phyloP scores from a whole-genome alignment of 352 stramenopile genomes.

The Phytophthora ohioensis region DNA sequence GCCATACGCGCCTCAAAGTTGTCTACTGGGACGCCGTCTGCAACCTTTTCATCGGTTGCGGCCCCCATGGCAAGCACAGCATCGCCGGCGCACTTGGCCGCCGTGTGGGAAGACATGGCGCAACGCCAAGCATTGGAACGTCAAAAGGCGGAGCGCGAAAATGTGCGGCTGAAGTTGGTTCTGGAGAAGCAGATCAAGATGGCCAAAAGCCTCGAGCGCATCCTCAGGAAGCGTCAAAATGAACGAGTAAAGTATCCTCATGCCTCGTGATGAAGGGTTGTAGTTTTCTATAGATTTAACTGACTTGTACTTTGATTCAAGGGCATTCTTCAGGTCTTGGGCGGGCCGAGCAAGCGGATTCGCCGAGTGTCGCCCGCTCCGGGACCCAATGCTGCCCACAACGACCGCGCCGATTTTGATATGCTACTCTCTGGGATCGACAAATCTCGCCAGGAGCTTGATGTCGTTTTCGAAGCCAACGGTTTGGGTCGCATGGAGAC shows the following conservation, averaged over 20 bases:
- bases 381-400: slow-evolving; percentile 20
- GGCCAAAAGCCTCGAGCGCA: slow-evolving; percentile 49
- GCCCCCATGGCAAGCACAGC: slow-evolving; percentile 22
- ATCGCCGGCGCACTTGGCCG: slow-evolving; percentile 30
- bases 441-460: slow-evolving; percentile 39
- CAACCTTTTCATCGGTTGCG: slow-evolving; percentile 40
- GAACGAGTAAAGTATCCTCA: slow-evolving; percentile 42
- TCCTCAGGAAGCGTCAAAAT: slow-evolving; percentile 47
- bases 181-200: slow-evolving; percentile 64
- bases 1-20: slow-evolving; percentile 19
- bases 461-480: slow-evolving; percentile 49
- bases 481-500: slow-evolving; percentile 43
- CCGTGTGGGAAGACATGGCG: slow-evolving; percentile 58
- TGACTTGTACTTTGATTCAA: slow-evolving; percentile 40
- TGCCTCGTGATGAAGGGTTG: slow-evolving; percentile 27
- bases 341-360: slow-evolving; percentile 37
- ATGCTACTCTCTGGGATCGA: slow-evolving; percentile 45
- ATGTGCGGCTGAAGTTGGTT: slow-evolving; percentile 53
- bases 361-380: slow-evolving; percentile 31
- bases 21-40: slow-evolving; percentile 19
- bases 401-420: slow-evolving; percentile 40
- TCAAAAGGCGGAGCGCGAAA: slow-evolving; percentile 55
- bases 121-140: slow-evolving; percentile 46
- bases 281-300: slow-evolving; percentile 16
- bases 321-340: slow-evolving; percentile 36